Evolutionary conservation across 139 green algal genomes (phyloP).

Genomic region (Chlamydomonas sp.): DNA sequence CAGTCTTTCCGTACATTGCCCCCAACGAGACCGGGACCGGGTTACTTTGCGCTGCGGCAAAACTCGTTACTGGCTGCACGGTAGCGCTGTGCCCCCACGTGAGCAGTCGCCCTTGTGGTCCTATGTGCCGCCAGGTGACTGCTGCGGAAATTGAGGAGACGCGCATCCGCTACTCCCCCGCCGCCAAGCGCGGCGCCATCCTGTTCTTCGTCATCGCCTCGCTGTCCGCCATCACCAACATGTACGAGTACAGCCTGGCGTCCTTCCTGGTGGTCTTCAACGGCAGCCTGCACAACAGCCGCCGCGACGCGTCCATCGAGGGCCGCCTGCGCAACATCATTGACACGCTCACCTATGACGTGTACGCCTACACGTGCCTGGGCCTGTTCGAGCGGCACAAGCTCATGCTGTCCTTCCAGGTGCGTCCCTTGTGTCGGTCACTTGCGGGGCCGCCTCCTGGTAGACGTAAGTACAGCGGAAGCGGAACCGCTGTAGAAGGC

Average conservation of each 20-base stretch:
- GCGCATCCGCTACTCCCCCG: slow-evolving; percentile 73
- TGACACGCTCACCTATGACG: slow-evolving; percentile 80
- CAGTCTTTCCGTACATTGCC: too few relatives aligned
- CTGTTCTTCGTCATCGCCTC: slow-evolving; percentile 87
- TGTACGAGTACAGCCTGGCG: slow-evolving; percentile 84
- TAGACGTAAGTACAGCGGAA: too few relatives aligned
- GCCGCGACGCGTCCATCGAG: slow-evolving; percentile 48
- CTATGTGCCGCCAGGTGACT: slow-evolving; percentile 43
- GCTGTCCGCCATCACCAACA: slow-evolving; percentile 81
- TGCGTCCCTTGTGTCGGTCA: not conserved
- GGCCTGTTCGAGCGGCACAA: slow-evolving; percentile 88
- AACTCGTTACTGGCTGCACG: not conserved
- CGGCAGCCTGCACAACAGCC: slow-evolving; percentile 67
- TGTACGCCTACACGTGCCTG: slow-evolving; percentile 87
- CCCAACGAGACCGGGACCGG: too few relatives aligned
- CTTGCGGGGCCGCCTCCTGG: too few relatives aligned
- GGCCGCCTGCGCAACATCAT: slow-evolving; percentile 79
- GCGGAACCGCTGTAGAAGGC: too few relatives aligned
- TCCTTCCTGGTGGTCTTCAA: slow-evolving; percentile 83
- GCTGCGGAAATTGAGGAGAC: slow-evolving; percentile 78
- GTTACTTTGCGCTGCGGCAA: too few relatives aligned
- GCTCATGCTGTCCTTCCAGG: slow-evolving; percentile 84
- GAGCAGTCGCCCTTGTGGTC: not conserved
- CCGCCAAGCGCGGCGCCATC: slow-evolving; percentile 80
- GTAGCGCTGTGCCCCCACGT: not conserved